Evolutionary conservation across 2,329 filamentous ascomycete genomes (phyloP).

Genomic region (Diaporthe amygdali): DNA sequence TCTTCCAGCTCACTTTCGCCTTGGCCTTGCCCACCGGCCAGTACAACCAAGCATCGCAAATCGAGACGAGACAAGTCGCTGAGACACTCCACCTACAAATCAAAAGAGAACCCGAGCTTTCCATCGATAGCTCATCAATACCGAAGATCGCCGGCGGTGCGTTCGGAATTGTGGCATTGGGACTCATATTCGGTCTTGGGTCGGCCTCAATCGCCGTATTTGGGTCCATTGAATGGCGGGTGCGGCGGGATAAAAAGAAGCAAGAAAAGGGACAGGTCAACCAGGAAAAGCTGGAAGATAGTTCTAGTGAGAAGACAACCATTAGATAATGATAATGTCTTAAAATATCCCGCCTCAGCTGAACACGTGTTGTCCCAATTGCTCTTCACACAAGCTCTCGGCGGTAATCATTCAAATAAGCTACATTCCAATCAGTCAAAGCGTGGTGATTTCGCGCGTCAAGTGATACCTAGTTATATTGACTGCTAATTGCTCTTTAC

Average conservation of each 20-base stretch:
- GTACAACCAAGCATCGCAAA: not conserved
- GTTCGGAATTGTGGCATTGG: not conserved
- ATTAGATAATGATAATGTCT: not conserved
- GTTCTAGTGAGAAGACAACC: not conserved
- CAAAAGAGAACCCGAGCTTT: not conserved
- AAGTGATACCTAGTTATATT: no score
- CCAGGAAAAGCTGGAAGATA: not conserved
- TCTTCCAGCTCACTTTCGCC: not conserved
- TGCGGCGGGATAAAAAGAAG: conserved; percentile 12
- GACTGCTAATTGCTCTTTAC: no score
- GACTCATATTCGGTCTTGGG: conserved; percentile 20
- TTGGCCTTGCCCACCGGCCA: conserved; percentile 1
- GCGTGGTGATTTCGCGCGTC: no score
- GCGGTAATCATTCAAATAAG: no score
- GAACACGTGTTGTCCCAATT: no score
- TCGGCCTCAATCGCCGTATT: conserved; percentile 20
- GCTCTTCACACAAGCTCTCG: no score
- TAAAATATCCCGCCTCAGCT: not conserved
- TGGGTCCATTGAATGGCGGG: conserved; percentile 21
- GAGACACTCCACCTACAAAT: not conserved
- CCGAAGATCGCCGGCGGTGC: conserved; percentile 16
- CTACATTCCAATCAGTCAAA: no score
- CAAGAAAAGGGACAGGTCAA: not conserved
- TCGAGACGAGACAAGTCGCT: not conserved
- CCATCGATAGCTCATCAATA: not conserved